Conservation (phyloP, 306 rosid species). For the Citrullus amarus region DNA sequence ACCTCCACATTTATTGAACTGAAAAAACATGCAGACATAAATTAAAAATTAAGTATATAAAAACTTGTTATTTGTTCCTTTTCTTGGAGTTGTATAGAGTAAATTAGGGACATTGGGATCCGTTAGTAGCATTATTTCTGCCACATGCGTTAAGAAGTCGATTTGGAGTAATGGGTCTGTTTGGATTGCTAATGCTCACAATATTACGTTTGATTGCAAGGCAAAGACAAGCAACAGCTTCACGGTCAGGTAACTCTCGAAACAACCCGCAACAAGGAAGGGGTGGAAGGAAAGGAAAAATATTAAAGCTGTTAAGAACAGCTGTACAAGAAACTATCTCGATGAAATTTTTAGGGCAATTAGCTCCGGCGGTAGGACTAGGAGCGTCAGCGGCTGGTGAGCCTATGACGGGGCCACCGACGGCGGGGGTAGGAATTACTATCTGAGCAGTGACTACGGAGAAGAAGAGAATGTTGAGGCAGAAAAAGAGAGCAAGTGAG, state of each 20-base stretch:
- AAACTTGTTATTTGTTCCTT: not conserved
- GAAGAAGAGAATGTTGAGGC: conserved; percentile 55
- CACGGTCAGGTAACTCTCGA: conserved; percentile 42
- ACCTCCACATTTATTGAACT: not conserved
- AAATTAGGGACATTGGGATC: conserved; percentile 34
- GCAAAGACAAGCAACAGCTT: conserved; percentile 86
- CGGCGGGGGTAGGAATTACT: too few species aligned
- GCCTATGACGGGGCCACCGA: too few species aligned
- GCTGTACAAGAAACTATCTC: too few species aligned
- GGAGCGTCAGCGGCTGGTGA: too few species aligned
- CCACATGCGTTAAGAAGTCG: too few species aligned
- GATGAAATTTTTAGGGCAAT: too few species aligned
- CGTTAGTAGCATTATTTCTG: too few species aligned
- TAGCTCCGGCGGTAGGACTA: too few species aligned
- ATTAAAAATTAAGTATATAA: not conserved
- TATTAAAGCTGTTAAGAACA: too few species aligned
- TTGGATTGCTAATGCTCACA: too few species aligned
- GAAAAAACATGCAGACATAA: not conserved
- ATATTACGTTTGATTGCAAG: conserved; percentile 32
- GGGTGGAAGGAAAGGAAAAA: too few species aligned
- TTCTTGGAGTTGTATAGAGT: not conserved
- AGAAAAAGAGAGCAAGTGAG: conserved; percentile 49
- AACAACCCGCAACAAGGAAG: conserved; percentile 31
- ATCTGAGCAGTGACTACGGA: conserved; percentile 25
- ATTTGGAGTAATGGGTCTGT: too few species aligned